Evolutionary conservation across 2,329 filamentous ascomycete genomes (phyloP), one percentile per base, ranked within the genome.

Genomic region (Magnaporthiopsis incrustans): DNA sequence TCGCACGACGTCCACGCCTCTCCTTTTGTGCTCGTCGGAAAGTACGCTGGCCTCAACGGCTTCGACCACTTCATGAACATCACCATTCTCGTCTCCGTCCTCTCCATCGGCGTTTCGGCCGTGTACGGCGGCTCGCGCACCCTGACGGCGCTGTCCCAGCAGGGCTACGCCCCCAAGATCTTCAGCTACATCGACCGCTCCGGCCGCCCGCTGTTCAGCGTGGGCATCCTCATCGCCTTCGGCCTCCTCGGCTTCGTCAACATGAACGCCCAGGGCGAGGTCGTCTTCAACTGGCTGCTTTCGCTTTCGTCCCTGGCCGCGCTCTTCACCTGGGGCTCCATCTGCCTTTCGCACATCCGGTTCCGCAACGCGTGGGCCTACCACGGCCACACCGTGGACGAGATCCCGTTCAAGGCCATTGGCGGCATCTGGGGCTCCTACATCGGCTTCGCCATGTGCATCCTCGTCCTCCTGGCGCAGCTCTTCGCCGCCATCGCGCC

Each of bases 291-390:
- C 69, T 90, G 88, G 88, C 80, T 91, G 4, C 79, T 85, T 32
- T 84, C 87, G 11, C 76, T 90, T 22, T 88, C 86, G 0, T 87
- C 85, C 62, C 77, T 90, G 5, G 82, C 84, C 14, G 83, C 85
- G 15, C 79, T 90, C 58, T 89, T 89, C 72, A 86, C 86, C 14
- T 91, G 87, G 87, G 86, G 82, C 25, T 88, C 84, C 56, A 89
- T 90, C 69, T 89, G 86, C 69, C 75, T 88, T 3, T 81, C 85
- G 2, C 88, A 90, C 69, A 89, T 90, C 70, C 85, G 88, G 26
- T 89, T 90, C 80, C 85, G 88, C 50, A 70, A 74, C 2, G 88
- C 86, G 0, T 90, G 87, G 88, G 78, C 76, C 32, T 73, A 79
- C 33, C 80, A 87, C 57, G 84, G 86, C n/a, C 85, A 86, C 72